Evolutionary conservation across 2,329 filamentous ascomycete genomes (phyloP).

Genomic region (Alternaria tenuissima): DNA sequence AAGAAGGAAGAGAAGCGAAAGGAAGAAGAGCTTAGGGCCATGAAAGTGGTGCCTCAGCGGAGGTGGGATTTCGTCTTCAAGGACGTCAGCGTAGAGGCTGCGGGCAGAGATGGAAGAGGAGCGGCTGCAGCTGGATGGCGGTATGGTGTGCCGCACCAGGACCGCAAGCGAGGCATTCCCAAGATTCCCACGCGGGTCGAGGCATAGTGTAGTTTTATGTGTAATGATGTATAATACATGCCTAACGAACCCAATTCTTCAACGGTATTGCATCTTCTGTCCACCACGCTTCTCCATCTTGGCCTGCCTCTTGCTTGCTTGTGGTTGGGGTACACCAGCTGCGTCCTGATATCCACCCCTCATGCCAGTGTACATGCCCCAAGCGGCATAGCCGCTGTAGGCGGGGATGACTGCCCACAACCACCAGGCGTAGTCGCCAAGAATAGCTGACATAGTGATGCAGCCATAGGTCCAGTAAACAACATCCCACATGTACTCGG

Average conservation of each 20-base stretch:
- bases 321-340: conserved; percentile 48
- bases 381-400: conserved; percentile 58
- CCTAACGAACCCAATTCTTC: conserved; percentile 16
- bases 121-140: conserved; percentile 63
- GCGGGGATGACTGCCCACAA: conserved; percentile 60
- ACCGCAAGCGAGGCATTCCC: conserved; percentile 68
- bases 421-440: conserved; percentile 84
- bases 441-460: conserved; percentile 73
- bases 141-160: conserved; percentile 69
- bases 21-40: conserved; percentile 54
- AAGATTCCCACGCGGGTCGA: conserved; percentile 70
- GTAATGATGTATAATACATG: conserved; percentile 6
- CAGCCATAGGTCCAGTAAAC: conserved; percentile 93
- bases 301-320: conserved; percentile 57
- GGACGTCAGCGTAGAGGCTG: conserved; percentile 64
- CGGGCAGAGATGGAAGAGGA: conserved; percentile 63
- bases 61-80: conserved; percentile 69
- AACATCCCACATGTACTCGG: conserved; percentile 98
- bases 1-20: conserved; percentile 53
- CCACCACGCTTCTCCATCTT: conserved; percentile 63
- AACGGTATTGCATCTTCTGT: conserved; percentile 59
- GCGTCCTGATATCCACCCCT: conserved; percentile 54
- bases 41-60: conserved; percentile 56
- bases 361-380: conserved; percentile 57
- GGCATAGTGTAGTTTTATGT: conserved; percentile 31